A percentile compares a stretch with the other conserved stretches of the same genome.
These are phyloP conservation scores for Suillus americanus DNA, from an alignment of 768 basidiomycete genomes.

Conservation along the genomic window DNA sequence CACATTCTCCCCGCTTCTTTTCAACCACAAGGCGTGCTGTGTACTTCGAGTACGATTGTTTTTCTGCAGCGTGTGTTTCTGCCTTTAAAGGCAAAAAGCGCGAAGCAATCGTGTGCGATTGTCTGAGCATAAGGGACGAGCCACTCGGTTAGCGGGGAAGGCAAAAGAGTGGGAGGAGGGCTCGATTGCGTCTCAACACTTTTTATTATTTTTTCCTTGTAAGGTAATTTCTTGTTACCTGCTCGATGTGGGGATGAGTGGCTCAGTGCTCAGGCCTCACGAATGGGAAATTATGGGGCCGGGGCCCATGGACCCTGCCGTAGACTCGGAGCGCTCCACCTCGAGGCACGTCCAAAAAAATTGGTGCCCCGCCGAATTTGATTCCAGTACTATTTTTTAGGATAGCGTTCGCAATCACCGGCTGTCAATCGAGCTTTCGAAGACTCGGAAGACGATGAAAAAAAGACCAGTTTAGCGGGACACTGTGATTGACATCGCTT, in stretches of 20 bases:
- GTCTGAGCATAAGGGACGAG: slow-evolving; percentile 19
- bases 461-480: background rate
- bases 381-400: background rate
- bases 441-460: background rate
- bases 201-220: slow-evolving; percentile 13
- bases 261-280: background rate
- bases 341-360: background rate
- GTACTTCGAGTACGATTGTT: slow-evolving; percentile 25
- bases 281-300: background rate
- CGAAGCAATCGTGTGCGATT: slow-evolving; percentile 20
- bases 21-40: slow-evolving; percentile 18
- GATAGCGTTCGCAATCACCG: background rate
- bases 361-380: background rate
- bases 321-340: background rate
- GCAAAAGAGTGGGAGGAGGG: slow-evolving; percentile 9
- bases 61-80: slow-evolving; percentile 17
- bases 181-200: slow-evolving; percentile 24
- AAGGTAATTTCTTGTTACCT: background rate
- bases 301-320: background rate
- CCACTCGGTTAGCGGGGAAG: slow-evolving; percentile 23
- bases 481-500: background rate
- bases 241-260: slow-evolving; percentile 1
- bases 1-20: slow-evolving; percentile 16
- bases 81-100: slow-evolving; percentile 20
- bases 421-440: background rate